phyloP scores from a whole-genome alignment of 805 yeast species.

The Pichia eremophila region DNA sequence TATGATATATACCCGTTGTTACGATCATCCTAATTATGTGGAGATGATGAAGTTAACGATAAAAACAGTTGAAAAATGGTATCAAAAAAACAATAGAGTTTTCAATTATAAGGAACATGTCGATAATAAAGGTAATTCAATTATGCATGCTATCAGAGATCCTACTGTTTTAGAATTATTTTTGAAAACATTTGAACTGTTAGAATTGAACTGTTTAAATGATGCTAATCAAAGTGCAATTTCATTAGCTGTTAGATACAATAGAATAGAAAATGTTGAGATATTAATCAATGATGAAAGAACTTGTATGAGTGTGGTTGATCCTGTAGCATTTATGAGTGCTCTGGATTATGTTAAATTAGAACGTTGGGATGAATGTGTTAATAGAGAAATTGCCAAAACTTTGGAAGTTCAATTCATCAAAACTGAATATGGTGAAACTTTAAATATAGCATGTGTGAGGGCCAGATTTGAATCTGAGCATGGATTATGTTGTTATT shows the following conservation, averaged over 20 bases:
- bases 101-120: conserved; percentile 53
- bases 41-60: conserved; percentile 39
- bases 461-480: conserved; percentile 26
- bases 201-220: conserved; percentile 56
- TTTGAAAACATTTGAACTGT: conserved; percentile 27
- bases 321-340: conserved; percentile 24
- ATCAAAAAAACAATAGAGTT: conserved; percentile 17
- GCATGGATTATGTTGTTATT: conserved; percentile 20
- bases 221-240: conserved; percentile 55
- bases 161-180: conserved; percentile 35
- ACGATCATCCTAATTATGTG: conserved; percentile 63
- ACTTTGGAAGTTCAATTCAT: conserved; percentile 25
- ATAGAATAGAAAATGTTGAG: conserved; percentile 49
- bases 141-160: conserved; percentile 58
- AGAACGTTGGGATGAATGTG: conserved; percentile 14
- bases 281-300: conserved; percentile 40
- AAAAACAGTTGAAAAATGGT: conserved; percentile 35
- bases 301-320: conserved; percentile 33
- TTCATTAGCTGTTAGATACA: conserved; percentile 60
- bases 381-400: conserved; percentile 23
- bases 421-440: conserved; percentile 15
- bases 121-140: conserved; percentile 65
- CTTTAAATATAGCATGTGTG: conserved; percentile 23
- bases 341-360: conserved; percentile 40
- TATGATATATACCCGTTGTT: conserved; percentile 64